These are phyloP conservation scores for Termitomyces sp. DNA, from an alignment of 1,284 basidiomycete species.

Conservation along the genomic window DNA sequence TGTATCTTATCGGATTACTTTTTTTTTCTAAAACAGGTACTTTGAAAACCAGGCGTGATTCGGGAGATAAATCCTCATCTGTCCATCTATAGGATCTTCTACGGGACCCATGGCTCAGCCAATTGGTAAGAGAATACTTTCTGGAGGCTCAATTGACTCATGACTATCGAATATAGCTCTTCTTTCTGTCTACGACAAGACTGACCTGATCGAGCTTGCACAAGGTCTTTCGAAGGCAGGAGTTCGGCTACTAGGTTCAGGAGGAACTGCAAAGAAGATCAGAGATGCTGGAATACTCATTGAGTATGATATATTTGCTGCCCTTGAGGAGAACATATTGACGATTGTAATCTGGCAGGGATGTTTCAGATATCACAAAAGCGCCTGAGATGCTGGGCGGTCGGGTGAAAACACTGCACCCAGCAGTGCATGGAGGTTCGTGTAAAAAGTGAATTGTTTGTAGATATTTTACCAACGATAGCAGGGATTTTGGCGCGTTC, in stretches of 20 bases:
- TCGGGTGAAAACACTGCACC: conserved; percentile 98
- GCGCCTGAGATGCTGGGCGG: conserved; percentile 99
- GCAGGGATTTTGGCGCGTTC: conserved; percentile 86
- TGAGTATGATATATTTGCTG: conserved; percentile 54
- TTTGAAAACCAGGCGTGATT: too few species aligned
- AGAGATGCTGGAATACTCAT: conserved; percentile 91
- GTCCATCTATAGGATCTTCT: background rate
- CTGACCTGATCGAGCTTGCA: conserved; percentile 86
- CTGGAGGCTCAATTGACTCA: background rate
- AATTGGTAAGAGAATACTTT: conserved; percentile 20
- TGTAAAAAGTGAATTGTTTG: background rate
- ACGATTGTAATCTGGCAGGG: conserved; percentile 45
- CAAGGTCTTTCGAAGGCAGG: conserved; percentile 77
- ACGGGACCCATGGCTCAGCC: conserved; percentile 22
- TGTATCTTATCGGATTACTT: background rate
- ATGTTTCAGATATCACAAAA: conserved; percentile 97
- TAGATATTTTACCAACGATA: conserved; percentile 39
- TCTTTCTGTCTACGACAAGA: conserved; percentile 97
- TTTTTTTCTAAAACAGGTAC: background rate
- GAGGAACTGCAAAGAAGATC: conserved; percentile 97
- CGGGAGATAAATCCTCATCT: background rate
- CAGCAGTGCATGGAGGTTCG: conserved; percentile 93
- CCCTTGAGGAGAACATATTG: background rate
- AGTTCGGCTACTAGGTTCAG: conserved; percentile 88
- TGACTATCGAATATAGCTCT: conserved; percentile 53